phyloP scores from a whole-genome alignment of 148 eudicot genomes.

The Fagopyrum esculentum region DNA sequence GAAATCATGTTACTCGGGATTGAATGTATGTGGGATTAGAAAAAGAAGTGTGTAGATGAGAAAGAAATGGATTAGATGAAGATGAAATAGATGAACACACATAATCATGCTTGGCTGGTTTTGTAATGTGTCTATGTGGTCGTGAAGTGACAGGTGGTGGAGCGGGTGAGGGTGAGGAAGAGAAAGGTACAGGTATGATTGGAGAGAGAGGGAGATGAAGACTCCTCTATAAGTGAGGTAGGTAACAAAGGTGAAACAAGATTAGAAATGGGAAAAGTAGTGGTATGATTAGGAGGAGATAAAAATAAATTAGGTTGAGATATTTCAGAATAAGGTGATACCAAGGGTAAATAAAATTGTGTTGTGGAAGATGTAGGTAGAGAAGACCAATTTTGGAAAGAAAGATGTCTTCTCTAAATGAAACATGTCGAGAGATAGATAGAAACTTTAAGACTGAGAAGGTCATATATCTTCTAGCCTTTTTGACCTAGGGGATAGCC shows the following conservation, averaged over 20 bases:
- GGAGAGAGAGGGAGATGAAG: too few relatives aligned
- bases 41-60: neutral
- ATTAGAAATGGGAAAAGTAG: too few relatives aligned
- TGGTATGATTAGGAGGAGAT: too few relatives aligned
- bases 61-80: neutral
- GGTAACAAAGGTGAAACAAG: too few relatives aligned
- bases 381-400: neutral
- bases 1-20: neutral
- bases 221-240: too few relatives aligned
- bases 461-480: neutral
- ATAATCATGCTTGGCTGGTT: neutral
- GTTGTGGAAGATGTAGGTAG: neutral
- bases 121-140: neutral
- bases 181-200: too few relatives aligned
- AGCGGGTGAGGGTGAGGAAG: too few relatives aligned
- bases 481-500: neutral
- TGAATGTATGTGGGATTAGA: too few relatives aligned
- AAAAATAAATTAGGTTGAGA: too few relatives aligned
- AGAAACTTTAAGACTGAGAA: neutral
- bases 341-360: too few relatives aligned
- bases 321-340: too few relatives aligned
- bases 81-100: neutral
- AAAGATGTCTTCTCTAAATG: neutral
- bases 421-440: neutral
- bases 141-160: too few relatives aligned